These are phyloP conservation scores for Elymus sibiricus DNA, from an alignment of 176 grass and related monocot species.

Conservation along the genomic window DNA sequence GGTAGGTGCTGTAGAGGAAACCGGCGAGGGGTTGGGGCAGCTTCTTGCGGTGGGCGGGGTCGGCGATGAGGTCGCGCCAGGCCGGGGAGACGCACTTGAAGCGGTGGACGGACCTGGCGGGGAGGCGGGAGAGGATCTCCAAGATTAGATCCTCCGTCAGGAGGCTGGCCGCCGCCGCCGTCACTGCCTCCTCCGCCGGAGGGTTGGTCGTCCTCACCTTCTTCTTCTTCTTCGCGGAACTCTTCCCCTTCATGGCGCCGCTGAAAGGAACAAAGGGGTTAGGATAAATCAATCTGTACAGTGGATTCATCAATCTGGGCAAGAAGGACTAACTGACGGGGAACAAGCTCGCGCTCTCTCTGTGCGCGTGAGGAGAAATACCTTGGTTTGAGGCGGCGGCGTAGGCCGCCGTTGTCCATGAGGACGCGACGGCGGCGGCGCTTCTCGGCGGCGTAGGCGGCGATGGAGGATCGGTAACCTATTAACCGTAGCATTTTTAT, in stretches of 20 bases:
- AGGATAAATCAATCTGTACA: neutral
- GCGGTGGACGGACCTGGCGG: no score
- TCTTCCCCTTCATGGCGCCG: neutral
- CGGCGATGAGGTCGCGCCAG: no score
- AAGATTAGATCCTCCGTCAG: neutral
- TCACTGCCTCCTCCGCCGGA: neutral
- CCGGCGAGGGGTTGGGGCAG: neutral
- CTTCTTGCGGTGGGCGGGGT: neutral
- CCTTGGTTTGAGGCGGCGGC: neutral
- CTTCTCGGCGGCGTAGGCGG: neutral
- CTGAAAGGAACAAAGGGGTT: neutral
- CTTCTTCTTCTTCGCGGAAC: neutral
- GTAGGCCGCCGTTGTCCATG: neutral
- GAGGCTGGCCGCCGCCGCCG: neutral
- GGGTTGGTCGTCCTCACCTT: neutral
- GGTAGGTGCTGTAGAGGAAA: neutral
- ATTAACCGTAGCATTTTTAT: no score
- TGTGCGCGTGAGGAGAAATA: neutral
- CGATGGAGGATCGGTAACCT: neutral
- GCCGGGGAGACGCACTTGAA: no score
- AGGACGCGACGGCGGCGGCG: neutral
- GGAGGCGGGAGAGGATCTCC: slow-evolving; percentile 5
- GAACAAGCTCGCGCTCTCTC: neutral
- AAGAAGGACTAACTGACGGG: neutral
- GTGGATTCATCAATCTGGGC: neutral